Conservation (phyloP, 1,284 basidiomycete genomes). For the Marasmius tenuissimus region DNA sequence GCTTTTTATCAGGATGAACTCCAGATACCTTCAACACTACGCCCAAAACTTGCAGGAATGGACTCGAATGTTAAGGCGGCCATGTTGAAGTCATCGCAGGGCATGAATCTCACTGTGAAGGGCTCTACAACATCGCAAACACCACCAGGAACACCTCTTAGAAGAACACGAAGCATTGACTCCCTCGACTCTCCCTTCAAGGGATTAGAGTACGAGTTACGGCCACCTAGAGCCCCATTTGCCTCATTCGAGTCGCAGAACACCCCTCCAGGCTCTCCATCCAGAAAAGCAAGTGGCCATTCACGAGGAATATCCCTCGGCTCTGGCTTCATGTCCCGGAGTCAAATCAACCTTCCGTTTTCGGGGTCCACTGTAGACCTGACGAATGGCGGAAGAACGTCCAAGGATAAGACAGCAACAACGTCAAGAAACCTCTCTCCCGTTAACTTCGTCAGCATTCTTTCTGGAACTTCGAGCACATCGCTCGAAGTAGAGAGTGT, state of each 20-base stretch:
- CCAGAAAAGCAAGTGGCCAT: slow-evolving; percentile 49
- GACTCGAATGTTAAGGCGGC: slow-evolving; percentile 82
- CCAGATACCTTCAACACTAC: slow-evolving; percentile 76
- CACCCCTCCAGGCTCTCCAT: slow-evolving; percentile 41
- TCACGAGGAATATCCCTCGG: slow-evolving; percentile 55
- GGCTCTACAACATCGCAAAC: slow-evolving; percentile 34
- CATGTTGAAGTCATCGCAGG: slow-evolving; percentile 85
- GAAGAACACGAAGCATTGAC: slow-evolving; percentile 66
- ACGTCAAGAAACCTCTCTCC: slow-evolving; percentile 58
- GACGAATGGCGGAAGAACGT: slow-evolving; percentile 32
- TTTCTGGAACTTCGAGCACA: slow-evolving; percentile 65
- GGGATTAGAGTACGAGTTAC: slow-evolving; percentile 34
- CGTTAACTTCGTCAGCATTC: slow-evolving; percentile 61
- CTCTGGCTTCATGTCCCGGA: slow-evolving; percentile 44
- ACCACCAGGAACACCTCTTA: slow-evolving; percentile 33
- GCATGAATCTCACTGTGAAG: slow-evolving; percentile 49
- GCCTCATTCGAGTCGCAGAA: slow-evolving; percentile 34
- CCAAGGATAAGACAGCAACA: slow-evolving; percentile 44
- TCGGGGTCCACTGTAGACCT: slow-evolving; percentile 43
- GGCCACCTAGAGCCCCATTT: slow-evolving; percentile 37
- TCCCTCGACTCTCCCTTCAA: slow-evolving; percentile 54
- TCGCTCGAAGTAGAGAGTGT: slow-evolving; percentile 71
- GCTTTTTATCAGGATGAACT: slow-evolving; percentile 65
- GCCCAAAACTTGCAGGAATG: slow-evolving; percentile 77
- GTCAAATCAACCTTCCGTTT: slow-evolving; percentile 43